A percentile compares a stretch with the other conserved stretches of the same genome.
These are phyloP conservation scores for Erodium maritimum DNA, from an alignment of 345 rosid genomes.

Conservation along the genomic window DNA sequence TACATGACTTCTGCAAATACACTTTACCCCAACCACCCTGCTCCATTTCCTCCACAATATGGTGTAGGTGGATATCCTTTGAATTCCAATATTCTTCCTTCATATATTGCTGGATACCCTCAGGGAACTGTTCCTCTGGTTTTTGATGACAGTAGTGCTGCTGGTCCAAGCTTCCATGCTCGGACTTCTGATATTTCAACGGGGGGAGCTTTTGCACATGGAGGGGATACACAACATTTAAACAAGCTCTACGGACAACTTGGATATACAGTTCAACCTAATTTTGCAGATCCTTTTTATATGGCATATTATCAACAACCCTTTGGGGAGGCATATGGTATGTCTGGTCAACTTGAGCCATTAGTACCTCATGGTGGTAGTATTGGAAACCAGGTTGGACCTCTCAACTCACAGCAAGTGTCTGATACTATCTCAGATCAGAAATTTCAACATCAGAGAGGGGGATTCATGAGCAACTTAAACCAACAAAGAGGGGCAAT, in stretches of 20 bases:
- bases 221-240: slow-evolving; percentile 30
- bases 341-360: slow-evolving; percentile 38
- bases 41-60: slow-evolving; percentile 48
- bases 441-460: slow-evolving; percentile 36
- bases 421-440: slow-evolving; percentile 33
- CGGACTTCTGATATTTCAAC: slow-evolving; percentile 24
- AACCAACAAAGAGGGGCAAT: slow-evolving; percentile 40
- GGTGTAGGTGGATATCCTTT: slow-evolving; percentile 49
- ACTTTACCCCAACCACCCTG: slow-evolving; percentile 56
- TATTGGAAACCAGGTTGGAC: slow-evolving; percentile 29
- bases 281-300: slow-evolving; percentile 55
- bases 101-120: slow-evolving; percentile 58
- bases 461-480: slow-evolving; percentile 33
- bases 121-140: slow-evolving; percentile 50
- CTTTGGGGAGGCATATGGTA: slow-evolving; percentile 36
- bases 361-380: slow-evolving; percentile 15
- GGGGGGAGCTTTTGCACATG: slow-evolving; percentile 25
- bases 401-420: slow-evolving; percentile 35
- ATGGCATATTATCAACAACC: slow-evolving; percentile 63
- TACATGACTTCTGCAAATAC: slow-evolving; percentile 63
- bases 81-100: slow-evolving; percentile 43
- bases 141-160: slow-evolving; percentile 28
- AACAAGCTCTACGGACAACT: slow-evolving; percentile 43
- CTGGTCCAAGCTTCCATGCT: slow-evolving; percentile 31
- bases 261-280: slow-evolving; percentile 37